phyloP scores from a whole-genome alignment of 164 flowering plant species.

The Hamamelis virginiana region DNA sequence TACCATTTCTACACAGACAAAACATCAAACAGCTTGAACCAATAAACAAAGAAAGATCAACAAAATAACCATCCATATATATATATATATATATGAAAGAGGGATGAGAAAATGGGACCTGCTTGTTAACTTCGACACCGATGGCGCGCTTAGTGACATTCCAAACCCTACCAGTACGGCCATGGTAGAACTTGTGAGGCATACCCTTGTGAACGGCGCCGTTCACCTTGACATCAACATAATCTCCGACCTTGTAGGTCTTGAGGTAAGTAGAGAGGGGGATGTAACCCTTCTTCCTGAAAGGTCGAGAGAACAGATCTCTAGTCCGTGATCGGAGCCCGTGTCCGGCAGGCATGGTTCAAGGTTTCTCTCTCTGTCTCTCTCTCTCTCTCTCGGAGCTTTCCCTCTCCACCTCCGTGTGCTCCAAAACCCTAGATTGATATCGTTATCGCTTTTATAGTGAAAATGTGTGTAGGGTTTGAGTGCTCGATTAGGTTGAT shows the following conservation, averaged over 20 bases:
- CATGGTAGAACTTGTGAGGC: conserved; percentile 94
- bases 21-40: no score
- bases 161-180: conserved; percentile 83
- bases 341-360: conserved; percentile 77
- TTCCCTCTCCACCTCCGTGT: no score
- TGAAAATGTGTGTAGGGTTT: no score
- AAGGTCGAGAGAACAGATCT: conserved; percentile 59
- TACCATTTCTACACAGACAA: no score
- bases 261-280: conserved; percentile 56
- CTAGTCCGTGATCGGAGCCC: conserved; percentile 68
- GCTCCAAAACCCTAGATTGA: no score
- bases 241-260: conserved; percentile 58
- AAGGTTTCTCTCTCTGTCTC: conserved; percentile 3
- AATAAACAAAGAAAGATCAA: background rate
- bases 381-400: background rate
- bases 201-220: conserved; percentile 88
- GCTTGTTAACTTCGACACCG: conserved; percentile 82
- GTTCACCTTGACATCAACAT: conserved; percentile 77
- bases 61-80: background rate
- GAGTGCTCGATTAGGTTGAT: no score
- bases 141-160: conserved; percentile 87
- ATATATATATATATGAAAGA: background rate
- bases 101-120: conserved; percentile 34
- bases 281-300: conserved; percentile 83
- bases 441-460: no score